Base-by-base conservation (phyloP, 2,329 filamentous ascomycete species). In the Fusarium sarcochroum region DNA sequence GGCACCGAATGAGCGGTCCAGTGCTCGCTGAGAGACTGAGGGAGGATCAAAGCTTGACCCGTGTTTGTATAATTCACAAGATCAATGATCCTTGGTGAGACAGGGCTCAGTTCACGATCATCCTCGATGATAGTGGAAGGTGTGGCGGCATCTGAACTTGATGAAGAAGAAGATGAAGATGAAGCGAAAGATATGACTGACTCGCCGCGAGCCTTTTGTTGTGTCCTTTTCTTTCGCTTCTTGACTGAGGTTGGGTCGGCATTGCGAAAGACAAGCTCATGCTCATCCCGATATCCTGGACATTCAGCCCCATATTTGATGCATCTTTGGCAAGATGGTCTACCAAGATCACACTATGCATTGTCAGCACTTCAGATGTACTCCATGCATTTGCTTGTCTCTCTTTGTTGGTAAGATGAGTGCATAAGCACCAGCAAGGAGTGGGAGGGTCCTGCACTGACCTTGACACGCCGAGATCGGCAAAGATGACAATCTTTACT, bases 401-500 rank as follows among this genome's bases (percentile, higher is more conserved):
- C 23, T 51, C 58, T 54, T 51, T 30, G 23, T 21, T 18, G 37
- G 45, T 21, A 37, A 58, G 60, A 61, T 50, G 40, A 63, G 41
- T 30, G 55, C 44, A 47, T 50, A 44, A 54, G 51, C 59, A 59
- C 17, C 20, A 13, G 44, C 21, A 21, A 42, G 63, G 44, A 44
- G 34, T 34, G 27, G 49, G 56, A 25, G 38, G 30, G 23, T 17
- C 42, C 17, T 47, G 14, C 18, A 73, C 78, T 62, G 32, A 81
- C 80, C 78, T 81, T 82, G 65, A 82, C 80, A 38, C 80, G 78
- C 47, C 80, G 73, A 40, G 73, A 68, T 34, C 80, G 79, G 63
- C 80, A 82, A 38, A 82, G 75, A 50, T 81, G 79, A 56, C 80
- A 82, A 69, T 82, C 80, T 46, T 75, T 75, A 64, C 80, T 82